A percentile compares a stretch with the other conserved stretches of the same genome.
These are phyloP conservation scores for Rosa lucieae DNA, from an alignment of 306 rosid species.

Conservation along the genomic window DNA sequence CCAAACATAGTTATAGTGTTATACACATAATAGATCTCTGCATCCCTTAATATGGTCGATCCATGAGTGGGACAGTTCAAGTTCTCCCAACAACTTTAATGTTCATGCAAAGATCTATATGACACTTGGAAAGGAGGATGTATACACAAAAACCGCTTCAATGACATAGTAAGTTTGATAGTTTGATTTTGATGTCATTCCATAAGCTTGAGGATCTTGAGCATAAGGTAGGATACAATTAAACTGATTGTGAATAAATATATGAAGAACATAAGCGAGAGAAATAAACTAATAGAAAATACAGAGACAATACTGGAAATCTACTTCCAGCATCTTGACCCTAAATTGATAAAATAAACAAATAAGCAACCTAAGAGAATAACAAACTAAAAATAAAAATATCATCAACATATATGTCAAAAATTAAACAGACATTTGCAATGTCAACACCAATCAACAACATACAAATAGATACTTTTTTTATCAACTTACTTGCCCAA, in stretches of 20 bases:
- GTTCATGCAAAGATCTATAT: background rate
- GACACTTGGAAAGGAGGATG: background rate
- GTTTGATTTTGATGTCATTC: background rate
- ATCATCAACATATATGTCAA: background rate
- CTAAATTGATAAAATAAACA: background rate
- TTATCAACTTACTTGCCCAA: slow-evolving; percentile 82
- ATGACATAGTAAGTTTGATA: background rate
- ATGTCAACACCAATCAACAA: background rate
- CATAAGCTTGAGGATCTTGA: background rate
- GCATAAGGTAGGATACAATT: background rate
- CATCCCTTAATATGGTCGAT: background rate
- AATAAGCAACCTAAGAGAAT: background rate
- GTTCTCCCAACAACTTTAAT: background rate
- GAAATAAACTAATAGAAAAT: background rate
- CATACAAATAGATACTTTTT: background rate
- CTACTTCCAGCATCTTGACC: background rate
- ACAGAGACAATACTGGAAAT: background rate
- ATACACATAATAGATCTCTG: too few relatives aligned
- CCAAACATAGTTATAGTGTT: too few relatives aligned
- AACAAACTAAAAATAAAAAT: background rate
- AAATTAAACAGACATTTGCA: background rate
- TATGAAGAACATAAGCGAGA: background rate
- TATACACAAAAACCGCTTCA: background rate
- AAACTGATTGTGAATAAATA: background rate
- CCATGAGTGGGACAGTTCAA: background rate